Evolutionary conservation across 352 stramenopile species (phyloP), one percentile per base, ranked within the genome.

Genomic region (Phytopythium litorale): DNA sequence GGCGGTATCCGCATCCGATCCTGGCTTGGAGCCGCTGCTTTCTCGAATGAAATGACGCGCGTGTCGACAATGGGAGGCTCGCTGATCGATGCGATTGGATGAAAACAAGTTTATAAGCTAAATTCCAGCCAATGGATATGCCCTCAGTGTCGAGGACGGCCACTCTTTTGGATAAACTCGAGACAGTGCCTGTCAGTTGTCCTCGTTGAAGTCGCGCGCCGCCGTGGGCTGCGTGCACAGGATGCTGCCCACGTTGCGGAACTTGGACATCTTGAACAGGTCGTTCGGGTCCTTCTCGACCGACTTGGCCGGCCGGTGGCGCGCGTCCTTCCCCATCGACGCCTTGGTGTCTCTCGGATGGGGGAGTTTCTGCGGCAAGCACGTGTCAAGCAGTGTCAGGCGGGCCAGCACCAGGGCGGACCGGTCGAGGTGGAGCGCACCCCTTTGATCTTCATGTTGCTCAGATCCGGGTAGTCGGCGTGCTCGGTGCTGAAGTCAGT

Each of bases 191-290:
- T 11, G 19, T 40, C 46, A 43, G 37, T 54, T 8, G 56, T 30
- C 43, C 18, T 52, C 18, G 25, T 33, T 40, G 51, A 65, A 53
- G 58, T 56, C 51, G 19, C 51, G 32, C 51, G 50, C 38, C 33
- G 65, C 63, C 23, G 63, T 75, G 11, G 85, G 82, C 43, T 94
- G 85, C 50, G 85, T 92, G 62, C 66, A 81, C 11, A 92, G 53
- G 30, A 84, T 78, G 46, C 76, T 76, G 40, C 77, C 80, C 19
- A 94, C 81, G 32, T 87, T 86, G 64, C 87, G 89, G 66, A 94
- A 94, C 68, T 94, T 94, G 68, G 81, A 84, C 85, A 94, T 91
- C 56, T 94, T 94, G 75, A 94, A 94, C 4, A 80, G 70, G 42
- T 90, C 78, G 19, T 67, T 54, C 49, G 65, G 64, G 25, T 73